Evolutionary conservation across 1,284 basidiomycete species (phyloP).

Genomic region (Cutaneotrichosporon sp.): DNA sequence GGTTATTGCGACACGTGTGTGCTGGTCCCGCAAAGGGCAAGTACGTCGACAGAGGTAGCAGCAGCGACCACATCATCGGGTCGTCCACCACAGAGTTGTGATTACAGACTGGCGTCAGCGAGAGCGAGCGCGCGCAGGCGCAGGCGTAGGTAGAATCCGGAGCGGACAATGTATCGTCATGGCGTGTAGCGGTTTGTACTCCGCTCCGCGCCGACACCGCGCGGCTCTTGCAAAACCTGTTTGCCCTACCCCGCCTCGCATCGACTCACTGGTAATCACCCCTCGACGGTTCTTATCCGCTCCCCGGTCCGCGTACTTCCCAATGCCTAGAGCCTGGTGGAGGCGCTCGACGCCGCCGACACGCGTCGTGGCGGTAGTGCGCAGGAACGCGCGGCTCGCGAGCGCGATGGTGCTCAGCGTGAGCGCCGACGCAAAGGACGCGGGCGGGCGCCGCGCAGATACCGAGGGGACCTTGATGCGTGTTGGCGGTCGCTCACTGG

Average conservation of each 20-base stretch:
- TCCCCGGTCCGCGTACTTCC: constrained; percentile 15
- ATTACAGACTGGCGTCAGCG: constrained; percentile 65
- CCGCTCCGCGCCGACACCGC: no score
- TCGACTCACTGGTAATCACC: constrained; percentile 66
- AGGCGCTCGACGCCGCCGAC: constrained; percentile 66
- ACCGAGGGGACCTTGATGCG: not conserved
- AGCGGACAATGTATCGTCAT: no score
- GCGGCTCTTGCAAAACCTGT: no score
- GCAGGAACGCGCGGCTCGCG: constrained; percentile 68
- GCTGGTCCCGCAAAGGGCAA: constrained; percentile 46
- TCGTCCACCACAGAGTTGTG: constrained; percentile 69
- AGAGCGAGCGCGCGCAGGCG: no score
- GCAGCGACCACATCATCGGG: constrained; percentile 60
- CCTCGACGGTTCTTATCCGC: constrained; percentile 56
- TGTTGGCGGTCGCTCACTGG: not conserved
- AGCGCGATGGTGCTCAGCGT: constrained; percentile 55
- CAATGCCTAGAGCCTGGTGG: constrained; percentile 57
- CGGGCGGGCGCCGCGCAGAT: constrained; percentile 1
- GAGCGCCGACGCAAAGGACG: constrained; percentile 34
- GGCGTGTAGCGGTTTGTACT: no score
- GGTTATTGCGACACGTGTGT: constrained; percentile 35
- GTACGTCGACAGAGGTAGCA: constrained; percentile 63
- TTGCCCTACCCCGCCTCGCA: not conserved
- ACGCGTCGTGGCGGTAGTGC: constrained; percentile 58
- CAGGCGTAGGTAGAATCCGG: no score